These are phyloP conservation scores for Pseudopediastrum boryanum DNA, from an alignment of 139 green algal species.

Conservation along the genomic window DNA sequence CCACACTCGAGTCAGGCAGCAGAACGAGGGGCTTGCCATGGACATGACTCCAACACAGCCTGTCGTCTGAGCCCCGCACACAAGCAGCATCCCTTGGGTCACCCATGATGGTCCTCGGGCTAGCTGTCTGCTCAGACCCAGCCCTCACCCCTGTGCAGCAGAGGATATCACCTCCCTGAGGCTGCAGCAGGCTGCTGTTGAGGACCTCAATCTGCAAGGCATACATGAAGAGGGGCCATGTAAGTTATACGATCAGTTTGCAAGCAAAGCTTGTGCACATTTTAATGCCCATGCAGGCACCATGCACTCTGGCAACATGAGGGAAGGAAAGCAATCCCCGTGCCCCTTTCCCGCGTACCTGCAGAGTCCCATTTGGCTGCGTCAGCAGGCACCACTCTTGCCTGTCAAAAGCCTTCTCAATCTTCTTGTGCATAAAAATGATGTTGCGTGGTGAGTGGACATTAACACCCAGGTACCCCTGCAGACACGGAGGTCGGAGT, in stretches of 20 bases:
- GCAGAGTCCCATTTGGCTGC: slow-evolving; percentile 18
- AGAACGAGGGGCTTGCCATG: slow-evolving; percentile 8
- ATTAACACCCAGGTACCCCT: slow-evolving; percentile 14
- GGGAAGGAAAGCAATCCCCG: neutral
- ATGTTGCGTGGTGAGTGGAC: slow-evolving; percentile 17
- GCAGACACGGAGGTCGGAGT: neutral
- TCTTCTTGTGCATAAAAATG: slow-evolving; percentile 15
- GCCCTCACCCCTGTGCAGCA: no score
- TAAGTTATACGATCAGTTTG: no score
- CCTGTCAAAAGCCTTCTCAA: neutral
- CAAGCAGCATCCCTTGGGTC: neutral
- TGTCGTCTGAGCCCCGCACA: slow-evolving; percentile 9
- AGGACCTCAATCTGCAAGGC: slow-evolving; percentile 13
- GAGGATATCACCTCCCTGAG: no score
- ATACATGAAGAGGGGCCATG: neutral
- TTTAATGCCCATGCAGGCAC: neutral
- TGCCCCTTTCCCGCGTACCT: slow-evolving; percentile 2
- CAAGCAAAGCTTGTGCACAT: neutral
- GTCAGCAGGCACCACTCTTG: slow-evolving; percentile 23
- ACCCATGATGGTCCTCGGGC: slow-evolving; percentile 5
- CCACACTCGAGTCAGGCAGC: neutral
- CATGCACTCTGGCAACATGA: neutral
- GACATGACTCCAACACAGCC: slow-evolving; percentile 11
- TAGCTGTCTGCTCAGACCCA: no score
- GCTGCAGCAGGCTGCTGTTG: neutral